Percentiles rank a stretch among this genome's conserved stretches.
Conservation (phyloP, 116 monocot genomes). For the Phalaenopsis hybrid region DNA sequence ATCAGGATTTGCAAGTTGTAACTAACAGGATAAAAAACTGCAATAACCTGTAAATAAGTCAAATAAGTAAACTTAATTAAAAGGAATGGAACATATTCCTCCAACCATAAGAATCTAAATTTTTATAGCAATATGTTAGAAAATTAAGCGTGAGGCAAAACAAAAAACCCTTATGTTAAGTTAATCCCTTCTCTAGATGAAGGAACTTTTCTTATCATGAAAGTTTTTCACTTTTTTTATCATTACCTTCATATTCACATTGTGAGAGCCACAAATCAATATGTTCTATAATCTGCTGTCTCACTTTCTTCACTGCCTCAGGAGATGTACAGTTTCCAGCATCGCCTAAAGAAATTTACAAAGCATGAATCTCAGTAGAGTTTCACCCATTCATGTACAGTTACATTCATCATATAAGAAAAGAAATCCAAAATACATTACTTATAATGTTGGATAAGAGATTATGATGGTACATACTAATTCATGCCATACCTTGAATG, state of each 20-base stretch:
- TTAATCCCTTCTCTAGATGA: background rate
- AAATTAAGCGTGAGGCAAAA: too few species aligned
- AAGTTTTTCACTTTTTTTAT: background rate
- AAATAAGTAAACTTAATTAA: too few species aligned
- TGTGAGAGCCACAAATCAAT: slow-evolving; percentile 94
- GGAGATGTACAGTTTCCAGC: slow-evolving; percentile 75
- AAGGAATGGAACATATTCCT: too few species aligned
- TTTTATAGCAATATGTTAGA: too few species aligned
- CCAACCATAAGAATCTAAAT: too few species aligned
- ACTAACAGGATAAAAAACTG: too few species aligned
- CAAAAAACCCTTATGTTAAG: too few species aligned
- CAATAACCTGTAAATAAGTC: too few species aligned
- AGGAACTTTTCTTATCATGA: background rate
- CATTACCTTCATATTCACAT: slow-evolving; percentile 55
- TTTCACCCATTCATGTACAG: background rate
- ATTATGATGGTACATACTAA: background rate
- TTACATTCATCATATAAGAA: background rate
- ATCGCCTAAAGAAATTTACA: slow-evolving; percentile 42
- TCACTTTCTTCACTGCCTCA: slow-evolving; percentile 74
- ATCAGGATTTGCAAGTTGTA: too few species aligned
- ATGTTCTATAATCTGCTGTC: slow-evolving; percentile 56
- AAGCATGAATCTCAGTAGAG: background rate
- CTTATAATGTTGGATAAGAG: background rate
- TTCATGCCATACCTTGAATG: slow-evolving; percentile 61
- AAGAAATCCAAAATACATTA: background rate